Base-by-base conservation (phyloP, 805 yeast species). In the Starmera amethionina region DNA sequence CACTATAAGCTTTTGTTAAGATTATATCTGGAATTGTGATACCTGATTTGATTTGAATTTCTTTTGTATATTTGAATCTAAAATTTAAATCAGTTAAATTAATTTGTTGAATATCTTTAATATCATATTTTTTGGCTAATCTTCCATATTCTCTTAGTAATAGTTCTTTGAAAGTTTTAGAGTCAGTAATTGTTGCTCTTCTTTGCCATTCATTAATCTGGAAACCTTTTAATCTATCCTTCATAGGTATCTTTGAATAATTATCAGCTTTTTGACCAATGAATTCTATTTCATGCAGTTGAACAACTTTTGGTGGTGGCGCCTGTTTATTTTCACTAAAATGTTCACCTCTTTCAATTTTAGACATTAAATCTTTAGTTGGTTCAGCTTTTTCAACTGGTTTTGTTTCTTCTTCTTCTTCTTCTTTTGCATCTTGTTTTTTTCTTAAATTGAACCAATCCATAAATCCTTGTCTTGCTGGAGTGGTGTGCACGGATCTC, bases 371-470 rank as follows among this genome's bases (percentile, higher is more conserved):
- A 27, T 60, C 58, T 38, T 56, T 46, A 14, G 54, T 45, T 40
- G 50, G 49, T 37, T 45, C 48, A 13, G 53, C 47, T 36, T 42
- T 41, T 32, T 38, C 46, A 10, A 38, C 35, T 6, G 32, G 30
- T 32, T 49, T 50, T 46, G 51, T 48, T 35, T 46, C 38, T 28
- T 22, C 27, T 22, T 22, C 27, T 22, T 22, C 27, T 22, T 22
- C 27, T 7, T 35, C 42, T 35, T 47, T 44, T 30, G 47, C 44
- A 28, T 56, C 52, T 39, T 53, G 56, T 10, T 38, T 28, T 41
- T 57, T 54, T 48, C 58, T 62, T 36, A 50, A 47, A 37, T 54
- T 60, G 43, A 65, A 62, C 71, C 71, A 65, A 33, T 64, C 63
- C 57, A 65, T 51, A 47, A 65, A 62, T 22, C 66, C 64, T 9